Evolutionary conservation across 495 filamentous ascomycete species (phyloP).

Genomic region (Penicillium macrosclerotiorum): DNA sequence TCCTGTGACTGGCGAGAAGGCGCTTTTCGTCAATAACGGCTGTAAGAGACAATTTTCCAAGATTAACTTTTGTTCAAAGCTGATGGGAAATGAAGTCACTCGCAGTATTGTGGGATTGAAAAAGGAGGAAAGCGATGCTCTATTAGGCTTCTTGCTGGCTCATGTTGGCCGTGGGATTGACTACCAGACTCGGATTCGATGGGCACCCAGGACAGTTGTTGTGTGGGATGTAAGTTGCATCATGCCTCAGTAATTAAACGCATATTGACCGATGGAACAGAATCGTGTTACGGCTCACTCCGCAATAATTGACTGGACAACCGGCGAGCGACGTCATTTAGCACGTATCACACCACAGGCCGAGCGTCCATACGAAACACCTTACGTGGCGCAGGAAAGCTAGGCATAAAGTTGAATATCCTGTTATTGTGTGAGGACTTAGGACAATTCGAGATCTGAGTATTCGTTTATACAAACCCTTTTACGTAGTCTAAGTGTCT

Average conservation of each 20-base stretch:
- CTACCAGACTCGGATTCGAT: conserved; percentile 74
- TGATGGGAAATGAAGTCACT: conserved; percentile 51
- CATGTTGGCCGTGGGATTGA: conserved; percentile 73
- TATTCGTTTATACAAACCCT: background rate
- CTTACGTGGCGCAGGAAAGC: conserved; percentile 12
- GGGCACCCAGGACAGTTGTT: conserved; percentile 72
- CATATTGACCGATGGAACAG: conserved; percentile 24
- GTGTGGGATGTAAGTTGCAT: conserved; percentile 65
- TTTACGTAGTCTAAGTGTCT: too few species aligned
- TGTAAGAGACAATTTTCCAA: conserved; percentile 62
- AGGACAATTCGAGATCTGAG: background rate
- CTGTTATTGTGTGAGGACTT: too few species aligned
- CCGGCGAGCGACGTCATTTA: conserved; percentile 69
- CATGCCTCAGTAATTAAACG: background rate
- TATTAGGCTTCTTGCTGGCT: conserved; percentile 75
- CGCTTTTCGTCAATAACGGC: conserved; percentile 74
- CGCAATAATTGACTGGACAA: conserved; percentile 76
- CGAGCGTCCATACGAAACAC: conserved; percentile 45
- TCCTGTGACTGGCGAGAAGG: conserved; percentile 78
- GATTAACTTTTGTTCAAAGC: too few species aligned
- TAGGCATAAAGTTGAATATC: conserved; percentile 7
- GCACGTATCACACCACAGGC: conserved; percentile 83
- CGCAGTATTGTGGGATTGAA: conserved; percentile 71
- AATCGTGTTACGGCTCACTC: conserved; percentile 79
- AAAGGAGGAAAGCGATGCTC: conserved; percentile 72